These are phyloP conservation scores for Teratosphaeria nubilosa DNA, from an alignment of 2,329 filamentous ascomycete genomes.

Conservation along the genomic window DNA sequence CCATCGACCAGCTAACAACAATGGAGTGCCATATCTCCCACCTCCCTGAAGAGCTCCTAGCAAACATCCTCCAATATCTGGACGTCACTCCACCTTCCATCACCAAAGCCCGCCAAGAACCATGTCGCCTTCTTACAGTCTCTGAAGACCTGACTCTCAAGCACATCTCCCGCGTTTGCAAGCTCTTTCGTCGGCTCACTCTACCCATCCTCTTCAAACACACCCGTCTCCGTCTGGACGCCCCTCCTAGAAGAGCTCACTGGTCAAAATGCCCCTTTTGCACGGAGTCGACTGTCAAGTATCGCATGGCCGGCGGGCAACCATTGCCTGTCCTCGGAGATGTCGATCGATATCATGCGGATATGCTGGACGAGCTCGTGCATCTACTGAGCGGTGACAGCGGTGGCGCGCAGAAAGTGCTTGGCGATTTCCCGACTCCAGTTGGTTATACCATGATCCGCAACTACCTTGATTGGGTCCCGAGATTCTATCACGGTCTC, in stretches of 20 bases:
- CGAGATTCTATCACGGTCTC: constrained; percentile 13
- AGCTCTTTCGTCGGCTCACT: constrained; percentile 41
- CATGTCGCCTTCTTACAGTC: constrained; percentile 33
- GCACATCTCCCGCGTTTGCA: constrained; percentile 44
- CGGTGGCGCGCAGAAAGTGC: background rate
- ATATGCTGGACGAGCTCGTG: constrained; percentile 2
- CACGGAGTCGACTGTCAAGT: background rate
- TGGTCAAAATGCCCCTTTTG: constrained; percentile 5
- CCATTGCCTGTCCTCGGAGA: background rate
- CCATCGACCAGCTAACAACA: background rate
- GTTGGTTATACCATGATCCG: background rate
- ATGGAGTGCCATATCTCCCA: constrained; percentile 9
- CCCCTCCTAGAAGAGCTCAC: background rate
- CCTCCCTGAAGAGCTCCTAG: constrained; percentile 53
- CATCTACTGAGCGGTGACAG: background rate
- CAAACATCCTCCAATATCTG: constrained; percentile 48
- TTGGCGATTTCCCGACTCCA: background rate
- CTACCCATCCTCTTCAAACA: constrained; percentile 51
- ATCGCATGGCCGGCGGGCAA: background rate
- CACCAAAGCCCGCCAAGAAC: constrained; percentile 40
- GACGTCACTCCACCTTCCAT: constrained; percentile 41
- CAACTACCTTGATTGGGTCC: constrained; percentile 8
- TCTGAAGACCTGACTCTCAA: constrained; percentile 42
- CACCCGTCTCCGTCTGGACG: constrained; percentile 30
- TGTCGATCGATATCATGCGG: constrained; percentile 6